A percentile compares a stretch with the other conserved stretches of the same genome.
These are phyloP conservation scores for Solanum aculeatissimum DNA, from an alignment of 305 asterid species.

Conservation along the genomic window DNA sequence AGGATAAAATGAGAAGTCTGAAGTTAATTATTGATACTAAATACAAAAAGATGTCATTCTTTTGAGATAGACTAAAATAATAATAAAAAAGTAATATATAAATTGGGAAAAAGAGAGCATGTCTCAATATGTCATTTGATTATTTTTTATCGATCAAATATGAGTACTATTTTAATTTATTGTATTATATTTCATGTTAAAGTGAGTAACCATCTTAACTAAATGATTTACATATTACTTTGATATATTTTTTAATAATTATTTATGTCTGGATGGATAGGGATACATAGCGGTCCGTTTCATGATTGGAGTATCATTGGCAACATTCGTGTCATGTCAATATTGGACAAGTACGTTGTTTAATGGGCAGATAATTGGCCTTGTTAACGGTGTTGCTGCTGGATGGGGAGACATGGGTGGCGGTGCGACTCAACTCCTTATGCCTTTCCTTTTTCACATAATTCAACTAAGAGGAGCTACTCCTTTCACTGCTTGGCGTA, in stretches of 20 bases:
- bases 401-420: conserved; percentile 18
- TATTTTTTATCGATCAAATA: background rate
- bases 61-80: background rate
- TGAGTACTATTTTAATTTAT: no score
- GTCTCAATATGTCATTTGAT: background rate
- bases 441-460: conserved; percentile 11
- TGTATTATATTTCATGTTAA: background rate
- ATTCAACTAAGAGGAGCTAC: conserved; percentile 4
- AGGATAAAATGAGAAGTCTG: background rate
- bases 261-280: background rate
- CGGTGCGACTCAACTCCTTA: conserved; percentile 9
- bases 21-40: no score
- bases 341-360: conserved; percentile 9
- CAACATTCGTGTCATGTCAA: conserved; percentile 8
- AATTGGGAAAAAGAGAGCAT: background rate
- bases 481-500: conserved; percentile 15
- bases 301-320: conserved; percentile 9
- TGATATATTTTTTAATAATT: background rate
- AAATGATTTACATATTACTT: background rate
- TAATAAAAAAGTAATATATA: no score
- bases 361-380: conserved; percentile 3
- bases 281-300: conserved; percentile 6
- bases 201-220: background rate
- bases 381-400: conserved; percentile 7
- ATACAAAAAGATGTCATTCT: no score